Conservation (phyloP, 768 basidiomycete species). For the Nidularia pulvinata region DNA sequence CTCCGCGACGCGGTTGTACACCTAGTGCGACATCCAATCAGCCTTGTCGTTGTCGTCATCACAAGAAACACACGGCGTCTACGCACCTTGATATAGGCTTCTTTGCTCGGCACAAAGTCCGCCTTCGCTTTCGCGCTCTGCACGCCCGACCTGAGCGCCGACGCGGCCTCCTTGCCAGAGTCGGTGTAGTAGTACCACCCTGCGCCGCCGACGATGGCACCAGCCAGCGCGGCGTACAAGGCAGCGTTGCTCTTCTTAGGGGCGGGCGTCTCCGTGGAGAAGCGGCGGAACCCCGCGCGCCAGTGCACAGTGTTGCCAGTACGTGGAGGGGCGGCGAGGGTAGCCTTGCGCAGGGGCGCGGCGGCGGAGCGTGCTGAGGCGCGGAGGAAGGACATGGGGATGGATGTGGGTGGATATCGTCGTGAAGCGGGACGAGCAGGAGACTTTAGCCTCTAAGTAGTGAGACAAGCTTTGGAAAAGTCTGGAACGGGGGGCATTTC, state of each 20-base stretch:
- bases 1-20: conserved; percentile 90
- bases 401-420: background rate
- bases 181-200: conserved; percentile 59
- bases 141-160: conserved; percentile 58
- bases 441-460: conserved; percentile 10
- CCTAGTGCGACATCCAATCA: conserved; percentile 35
- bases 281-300: conserved; percentile 53
- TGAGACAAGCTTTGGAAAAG: conserved; percentile 3
- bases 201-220: conserved; percentile 52
- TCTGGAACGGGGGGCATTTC: background rate
- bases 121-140: conserved; percentile 63
- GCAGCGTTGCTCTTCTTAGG: conserved; percentile 47
- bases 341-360: conserved; percentile 22
- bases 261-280: conserved; percentile 54
- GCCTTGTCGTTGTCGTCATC: background rate
- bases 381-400: conserved; percentile 60
- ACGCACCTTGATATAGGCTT: conserved; percentile 87
- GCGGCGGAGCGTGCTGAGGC: conserved; percentile 43
- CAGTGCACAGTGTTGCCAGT: conserved; percentile 17
- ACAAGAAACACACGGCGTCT: background rate
- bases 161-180: conserved; percentile 46
- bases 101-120: conserved; percentile 75
- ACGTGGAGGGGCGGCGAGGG: conserved; percentile 10
- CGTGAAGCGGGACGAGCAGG: too few relatives aligned
- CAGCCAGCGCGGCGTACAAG: conserved; percentile 63